Base-by-base conservation (phyloP, 2,329 filamentous ascomycete genomes). In the Thielaviopsis populi region DNA sequence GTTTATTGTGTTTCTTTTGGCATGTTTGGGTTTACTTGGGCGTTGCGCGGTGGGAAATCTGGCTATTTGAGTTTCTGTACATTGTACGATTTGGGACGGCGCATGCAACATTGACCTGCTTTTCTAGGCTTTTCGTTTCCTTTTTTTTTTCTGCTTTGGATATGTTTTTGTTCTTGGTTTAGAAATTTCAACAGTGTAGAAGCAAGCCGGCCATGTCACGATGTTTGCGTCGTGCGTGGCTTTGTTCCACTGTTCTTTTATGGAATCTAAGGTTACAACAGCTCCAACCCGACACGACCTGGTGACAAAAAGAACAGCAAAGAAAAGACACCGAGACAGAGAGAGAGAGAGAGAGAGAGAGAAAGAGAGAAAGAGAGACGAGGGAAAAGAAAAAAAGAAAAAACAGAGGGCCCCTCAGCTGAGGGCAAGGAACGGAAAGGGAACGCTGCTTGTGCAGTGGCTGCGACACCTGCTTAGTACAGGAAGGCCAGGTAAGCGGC, bases 401-500 rank as follows among this genome's bases (percentile, higher is more conserved):
- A 37, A 37, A 37, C 5, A 37, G 30, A 59, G 10, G 37, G 30
- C 37, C 56, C 37, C n/a, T n/a, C n/a, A n/a, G n/a, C n/a, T n/a
- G n/a, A n/a, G 19, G 13, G 10, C 22, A 50, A 30, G 24, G 19
- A 61, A 19, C 50, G 37, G 22, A 61, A 59, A 40, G 56, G 37
- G 19, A 59, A 61, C 22, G 48, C 15, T n/a, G 33, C n/a, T n/a
- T n/a, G n/a, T n/a, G 58, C 19, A 63, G 58, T 22, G 54, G 37
- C 19, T 22, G 30, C 3, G 41, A 33, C 19, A 22, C 40, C 8
- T 30, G 10, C 67, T 72, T 75, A 81, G 69, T 79, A 66, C 59
- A 81, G 74, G 68, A 80, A 79, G 40, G 76, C 78, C 46, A 83
- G 72, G 48, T 74, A 66, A 79, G 69, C 68, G 70, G 77, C 65